Conservation (phyloP, 2,329 filamentous ascomycete species). For the Ploettnerulaceae sp. region DNA sequence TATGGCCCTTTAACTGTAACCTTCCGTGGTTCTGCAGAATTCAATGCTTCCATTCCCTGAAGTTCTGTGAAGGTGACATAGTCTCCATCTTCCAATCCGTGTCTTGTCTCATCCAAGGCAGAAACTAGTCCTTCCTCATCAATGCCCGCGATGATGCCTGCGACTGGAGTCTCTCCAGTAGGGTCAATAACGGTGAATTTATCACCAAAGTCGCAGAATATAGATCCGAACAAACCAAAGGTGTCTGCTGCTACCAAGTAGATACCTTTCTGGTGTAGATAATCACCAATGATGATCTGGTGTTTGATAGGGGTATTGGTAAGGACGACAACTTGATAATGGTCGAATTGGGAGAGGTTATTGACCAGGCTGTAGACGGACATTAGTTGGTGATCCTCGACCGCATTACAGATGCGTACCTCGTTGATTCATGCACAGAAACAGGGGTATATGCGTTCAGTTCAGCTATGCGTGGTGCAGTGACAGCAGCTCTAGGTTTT, state of each 20-base stretch:
- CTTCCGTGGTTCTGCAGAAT: slow-evolving; percentile 79
- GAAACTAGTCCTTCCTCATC: slow-evolving; percentile 88
- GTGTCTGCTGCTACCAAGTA: slow-evolving; percentile 85
- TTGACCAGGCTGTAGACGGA: slow-evolving; percentile 58
- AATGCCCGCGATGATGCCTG: slow-evolving; percentile 85
- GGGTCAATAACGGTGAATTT: slow-evolving; percentile 88
- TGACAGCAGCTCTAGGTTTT: slow-evolving; percentile 82
- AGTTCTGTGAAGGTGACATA: slow-evolving; percentile 93
- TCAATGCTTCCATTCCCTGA: slow-evolving; percentile 85
- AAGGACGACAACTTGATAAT: slow-evolving; percentile 88
- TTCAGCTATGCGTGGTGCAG: slow-evolving; percentile 84
- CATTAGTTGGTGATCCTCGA: slow-evolving; percentile 16
- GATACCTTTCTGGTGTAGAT: slow-evolving; percentile 90
- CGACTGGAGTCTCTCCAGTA: slow-evolving; percentile 82
- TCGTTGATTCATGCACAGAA: slow-evolving; percentile 60
- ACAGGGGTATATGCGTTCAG: slow-evolving; percentile 96
- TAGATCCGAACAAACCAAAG: slow-evolving; percentile 87
- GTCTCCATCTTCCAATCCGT: slow-evolving; percentile 94
- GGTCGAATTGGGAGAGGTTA: slow-evolving; percentile 76
- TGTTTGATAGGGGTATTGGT: slow-evolving; percentile 77
- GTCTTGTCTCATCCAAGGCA: slow-evolving; percentile 87
- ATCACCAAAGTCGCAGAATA: slow-evolving; percentile 96
- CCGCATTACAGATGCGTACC: slow-evolving; percentile 36
- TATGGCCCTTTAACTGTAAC: slow-evolving; percentile 93
- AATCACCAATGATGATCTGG: slow-evolving; percentile 82